phyloP scores from a whole-genome alignment of 345 rosid species.

The Corchorus olitorius region DNA sequence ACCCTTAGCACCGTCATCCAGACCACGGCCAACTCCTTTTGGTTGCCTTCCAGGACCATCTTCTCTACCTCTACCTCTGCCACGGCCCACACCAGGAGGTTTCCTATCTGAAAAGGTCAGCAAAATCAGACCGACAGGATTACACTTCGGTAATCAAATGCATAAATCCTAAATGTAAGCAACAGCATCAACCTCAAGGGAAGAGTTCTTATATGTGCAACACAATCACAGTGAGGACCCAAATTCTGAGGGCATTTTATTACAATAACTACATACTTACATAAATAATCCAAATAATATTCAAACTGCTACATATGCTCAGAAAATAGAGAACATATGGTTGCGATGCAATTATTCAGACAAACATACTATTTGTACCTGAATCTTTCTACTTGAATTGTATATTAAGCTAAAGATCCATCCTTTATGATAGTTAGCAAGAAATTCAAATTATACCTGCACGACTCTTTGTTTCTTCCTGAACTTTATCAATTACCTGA shows the following conservation, averaged over 20 bases:
- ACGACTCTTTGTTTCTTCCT: slow-evolving; percentile 78
- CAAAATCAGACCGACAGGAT: slow-evolving; percentile 13
- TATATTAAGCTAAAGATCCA: not conserved
- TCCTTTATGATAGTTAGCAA: not conserved
- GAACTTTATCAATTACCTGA: slow-evolving; percentile 86
- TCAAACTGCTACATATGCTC: not conserved
- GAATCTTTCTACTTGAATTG: not conserved
- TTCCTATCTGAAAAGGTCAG: slow-evolving; percentile 52
- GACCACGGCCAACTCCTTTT: slow-evolving; percentile 69
- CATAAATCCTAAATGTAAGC: slow-evolving; percentile 1
- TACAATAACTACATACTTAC: too few species aligned
- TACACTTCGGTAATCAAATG: not conserved
- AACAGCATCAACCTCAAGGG: not conserved
- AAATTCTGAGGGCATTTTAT: not conserved
- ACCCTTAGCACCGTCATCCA: slow-evolving; percentile 70
- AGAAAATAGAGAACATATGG: not conserved
- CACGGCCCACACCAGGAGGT: slow-evolving; percentile 83
- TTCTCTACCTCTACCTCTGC: slow-evolving; percentile 87
- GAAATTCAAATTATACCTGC: slow-evolving; percentile 42
- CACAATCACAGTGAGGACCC: not conserved
- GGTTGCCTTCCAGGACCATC: slow-evolving; percentile 62
- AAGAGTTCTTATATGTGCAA: not conserved
- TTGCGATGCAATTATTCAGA: slow-evolving; percentile 1
- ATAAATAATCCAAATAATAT: not conserved
- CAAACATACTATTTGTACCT: not conserved